Percentiles rank a stretch among this genome's conserved stretches.
Evolutionary conservation across 768 basidiomycete species (phyloP).

Genomic region (Tulasnella sp.): DNA sequence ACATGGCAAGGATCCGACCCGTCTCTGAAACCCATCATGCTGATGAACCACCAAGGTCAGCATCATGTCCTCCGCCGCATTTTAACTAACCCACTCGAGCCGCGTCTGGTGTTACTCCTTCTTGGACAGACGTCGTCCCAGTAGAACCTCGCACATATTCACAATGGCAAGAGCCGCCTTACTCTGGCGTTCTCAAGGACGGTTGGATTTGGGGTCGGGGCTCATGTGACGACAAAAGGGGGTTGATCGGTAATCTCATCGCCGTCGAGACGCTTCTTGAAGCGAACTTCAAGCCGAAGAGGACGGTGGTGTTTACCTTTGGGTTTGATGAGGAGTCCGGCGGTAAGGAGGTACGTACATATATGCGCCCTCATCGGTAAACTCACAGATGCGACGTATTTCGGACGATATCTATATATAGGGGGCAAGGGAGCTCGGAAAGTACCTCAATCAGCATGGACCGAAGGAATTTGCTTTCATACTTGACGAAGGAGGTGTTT

Average conservation of each 20-base stretch:
- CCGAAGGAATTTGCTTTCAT: conserved; percentile 61
- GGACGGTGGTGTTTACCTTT: conserved; percentile 52
- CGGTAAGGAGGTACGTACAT: conserved; percentile 35
- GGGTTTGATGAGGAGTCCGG: conserved; percentile 71
- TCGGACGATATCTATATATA: conserved; percentile 20
- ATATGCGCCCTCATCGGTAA: conserved; percentile 22
- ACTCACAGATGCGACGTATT: conserved; percentile 14
- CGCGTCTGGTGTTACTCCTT: neutral
- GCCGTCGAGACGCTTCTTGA: conserved; percentile 53
- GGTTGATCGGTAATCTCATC: conserved; percentile 49
- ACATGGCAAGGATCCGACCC: conserved; percentile 57
- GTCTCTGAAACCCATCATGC: conserved; percentile 55
- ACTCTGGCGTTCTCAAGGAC: conserved; percentile 40
- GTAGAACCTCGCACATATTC: conserved; percentile 45
- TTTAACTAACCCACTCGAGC: too few relatives aligned
- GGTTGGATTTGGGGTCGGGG: conserved; percentile 69
- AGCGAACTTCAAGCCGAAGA: conserved; percentile 52
- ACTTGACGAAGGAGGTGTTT: conserved; percentile 77
- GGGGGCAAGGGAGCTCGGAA: conserved; percentile 36
- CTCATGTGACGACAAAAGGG: conserved; percentile 63
- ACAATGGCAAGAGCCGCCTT: conserved; percentile 52
- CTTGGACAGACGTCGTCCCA: conserved; percentile 52
- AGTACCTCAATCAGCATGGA: conserved; percentile 52
- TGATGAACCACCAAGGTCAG: conserved; percentile 58
- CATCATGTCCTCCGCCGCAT: neutral